These are phyloP conservation scores for Allantophomopsis lycopodina DNA, from an alignment of 2,329 filamentous ascomycete genomes.

Conservation along the genomic window DNA sequence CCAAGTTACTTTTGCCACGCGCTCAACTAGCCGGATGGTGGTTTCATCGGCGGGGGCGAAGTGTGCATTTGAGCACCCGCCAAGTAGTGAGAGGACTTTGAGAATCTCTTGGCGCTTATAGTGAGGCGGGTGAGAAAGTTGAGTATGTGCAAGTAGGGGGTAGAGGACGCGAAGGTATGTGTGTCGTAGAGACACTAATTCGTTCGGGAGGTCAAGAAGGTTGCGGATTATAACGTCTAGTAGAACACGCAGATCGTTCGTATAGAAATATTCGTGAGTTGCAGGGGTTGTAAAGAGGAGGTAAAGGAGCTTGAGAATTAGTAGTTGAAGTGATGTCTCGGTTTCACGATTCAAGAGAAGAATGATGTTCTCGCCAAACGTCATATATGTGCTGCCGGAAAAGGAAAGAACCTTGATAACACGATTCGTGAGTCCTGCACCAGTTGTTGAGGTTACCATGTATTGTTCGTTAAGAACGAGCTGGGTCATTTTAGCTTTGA, in stretches of 20 bases:
- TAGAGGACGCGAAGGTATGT: slow-evolving; percentile 91
- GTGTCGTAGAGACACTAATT: slow-evolving; percentile 64
- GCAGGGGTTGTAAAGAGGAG: slow-evolving; percentile 83
- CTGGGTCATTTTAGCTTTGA: slow-evolving; percentile 25
- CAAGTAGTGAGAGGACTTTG: slow-evolving; percentile 60
- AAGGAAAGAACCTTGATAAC: slow-evolving; percentile 84
- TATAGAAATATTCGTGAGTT: slow-evolving; percentile 98
- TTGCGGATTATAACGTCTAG: slow-evolving; percentile 95
- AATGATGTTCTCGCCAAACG: slow-evolving; percentile 96
- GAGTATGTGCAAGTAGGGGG: slow-evolving; percentile 81
- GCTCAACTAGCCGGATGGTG: slow-evolving; percentile 60
- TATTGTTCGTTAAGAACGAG: slow-evolving; percentile 97
- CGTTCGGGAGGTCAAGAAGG: slow-evolving; percentile 85
- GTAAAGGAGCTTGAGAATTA: slow-evolving; percentile 95
- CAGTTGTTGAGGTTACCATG: slow-evolving; percentile 56
- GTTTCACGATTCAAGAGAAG: slow-evolving; percentile 87
- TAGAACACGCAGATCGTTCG: slow-evolving; percentile 87
- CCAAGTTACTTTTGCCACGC: slow-evolving; percentile 63
- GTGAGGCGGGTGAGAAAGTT: slow-evolving; percentile 72
- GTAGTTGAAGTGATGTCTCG: slow-evolving; percentile 82
- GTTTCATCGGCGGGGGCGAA: slow-evolving; percentile 75
- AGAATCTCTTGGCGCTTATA: slow-evolving; percentile 85
- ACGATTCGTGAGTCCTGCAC: slow-evolving; percentile 64
- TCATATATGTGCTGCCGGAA: slow-evolving; percentile 71
- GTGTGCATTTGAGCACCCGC: slow-evolving; percentile 52